Evolutionary conservation across 805 yeast genomes (phyloP), one percentile per base, ranked within the genome.

Genomic region (Trichomonascus vanleenenianus): DNA sequence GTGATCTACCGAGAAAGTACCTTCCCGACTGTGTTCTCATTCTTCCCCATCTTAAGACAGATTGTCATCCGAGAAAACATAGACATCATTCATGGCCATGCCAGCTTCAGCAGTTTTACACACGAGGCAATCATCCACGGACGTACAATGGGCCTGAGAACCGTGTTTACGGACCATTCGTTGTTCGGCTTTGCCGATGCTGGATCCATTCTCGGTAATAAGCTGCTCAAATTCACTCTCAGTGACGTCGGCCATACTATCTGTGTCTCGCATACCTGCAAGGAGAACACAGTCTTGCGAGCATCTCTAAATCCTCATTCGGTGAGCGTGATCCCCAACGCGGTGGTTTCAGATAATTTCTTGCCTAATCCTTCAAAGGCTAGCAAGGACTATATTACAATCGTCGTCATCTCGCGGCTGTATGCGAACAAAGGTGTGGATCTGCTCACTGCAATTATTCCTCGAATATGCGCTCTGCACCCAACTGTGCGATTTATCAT

Each of bases 381-480:
- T 4, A 46, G 56, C n/a, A 53, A 64, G 15, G 62, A 66, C 2
- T 64, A 64, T 19, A 81, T 93, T 32, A 87, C 95, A 0, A 82
- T 93, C 14, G 95, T 93, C 22, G 91, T 87, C 15, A 91, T 94
- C 19, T 85, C 96, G 7, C 70, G 99, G 53, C 68, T 93, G 18
- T 93, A 85, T 59, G 94, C 94, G n/a, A 93, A 93, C 62, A 93
- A 93, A 60, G 99, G 99, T 31, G 93, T 95, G 0, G 98, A 89
- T 58, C 68, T 93, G 16, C 66, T 93, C 16, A 80, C 84, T 2
- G 93, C 86, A 0, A 74, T 87, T 11, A 83, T 93, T 18, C 99
- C 99, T 0, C 68, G 79, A 35, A 79, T 93, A 2, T 93, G 98
- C 59, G 57, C 67, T 5, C 61, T 66, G 12, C 75, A 79, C 45